Conservation (phyloP, 148 eudicot species). For the Polygonum aviculare region DNA sequence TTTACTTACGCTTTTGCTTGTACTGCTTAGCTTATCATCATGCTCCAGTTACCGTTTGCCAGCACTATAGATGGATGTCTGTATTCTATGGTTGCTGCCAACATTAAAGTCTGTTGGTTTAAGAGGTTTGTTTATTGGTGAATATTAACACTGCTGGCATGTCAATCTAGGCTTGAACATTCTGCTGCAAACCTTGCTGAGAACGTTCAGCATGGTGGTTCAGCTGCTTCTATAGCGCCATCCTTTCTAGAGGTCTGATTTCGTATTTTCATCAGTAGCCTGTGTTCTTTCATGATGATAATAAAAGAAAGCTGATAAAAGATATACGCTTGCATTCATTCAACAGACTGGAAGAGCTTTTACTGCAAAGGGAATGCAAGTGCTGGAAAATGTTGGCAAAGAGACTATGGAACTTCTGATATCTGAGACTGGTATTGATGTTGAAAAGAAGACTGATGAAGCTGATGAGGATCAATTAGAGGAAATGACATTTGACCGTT, state of each 20-base stretch:
- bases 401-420: constrained; percentile 94
- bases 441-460: constrained; percentile 43
- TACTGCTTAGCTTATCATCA: background rate
- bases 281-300: background rate
- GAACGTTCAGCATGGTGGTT: constrained; percentile 63
- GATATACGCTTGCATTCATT: background rate
- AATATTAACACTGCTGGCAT: background rate
- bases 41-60: background rate
- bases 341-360: constrained; percentile 83
- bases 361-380: constrained; percentile 84
- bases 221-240: constrained; percentile 57
- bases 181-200: constrained; percentile 67
- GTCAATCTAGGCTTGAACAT: constrained; percentile 59
- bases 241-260: constrained; percentile 75
- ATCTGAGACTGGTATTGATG: constrained; percentile 68
- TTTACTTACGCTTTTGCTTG: background rate
- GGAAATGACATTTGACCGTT: constrained; percentile 86
- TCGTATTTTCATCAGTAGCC: constrained; percentile 5
- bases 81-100: background rate
- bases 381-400: constrained; percentile 86
- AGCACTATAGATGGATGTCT: background rate
- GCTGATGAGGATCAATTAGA: constrained; percentile 66
- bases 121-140: background rate
- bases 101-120: background rate
- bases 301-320: background rate